Base-by-base conservation (phyloP, 1,284 basidiomycete species). In the Tetrapyrgos nigripes region DNA sequence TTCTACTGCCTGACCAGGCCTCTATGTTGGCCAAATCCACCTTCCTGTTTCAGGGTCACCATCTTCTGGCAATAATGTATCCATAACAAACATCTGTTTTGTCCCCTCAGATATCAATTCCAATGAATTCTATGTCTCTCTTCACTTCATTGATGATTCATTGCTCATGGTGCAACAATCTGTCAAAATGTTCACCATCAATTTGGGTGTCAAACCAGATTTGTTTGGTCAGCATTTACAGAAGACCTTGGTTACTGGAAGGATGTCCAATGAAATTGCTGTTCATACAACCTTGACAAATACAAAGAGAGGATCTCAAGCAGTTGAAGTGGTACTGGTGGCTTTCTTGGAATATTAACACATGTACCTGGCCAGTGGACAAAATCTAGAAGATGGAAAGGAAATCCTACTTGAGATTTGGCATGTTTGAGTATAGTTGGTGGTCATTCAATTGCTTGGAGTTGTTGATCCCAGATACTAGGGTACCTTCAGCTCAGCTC, bases 331-430 rank as follows among this genome's bases (percentile, higher is more conserved):
- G 10, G 66, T 68, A 3, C 72, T 74, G 47, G 76, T 84, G 9
- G 89, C 87, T 0, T 87, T 91, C 60, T 80, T 88, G 10, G 88
- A 91, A 63, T 83, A 85, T 65, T 83, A 79, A 69, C 81, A 91
- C 64, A 82, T 91, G 2, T 88, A 89, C 67, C 70, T 85, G 57
- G 81, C 77, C 0, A 75, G 79, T 10, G 76, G 76, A 1, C 55
- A 66, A 28, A 63, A 72, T 5, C 69, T 83, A 24, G 62, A 73
- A 2, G 77, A 76, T 21, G 76, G 78, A 23, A 74, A 79, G 84
- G 79, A 1, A 87, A 86, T 62, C 81, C 86, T 4, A 87, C 87
- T 8, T 77, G 77, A 46, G 84, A 83, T 3, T 67, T 91, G 50
- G 79, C 80, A 6, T 79, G 88, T 47, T 61, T 91, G 58, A 89